phyloP scores from a whole-genome alignment of 257 asterid species.

The Scutellaria galericulata region DNA sequence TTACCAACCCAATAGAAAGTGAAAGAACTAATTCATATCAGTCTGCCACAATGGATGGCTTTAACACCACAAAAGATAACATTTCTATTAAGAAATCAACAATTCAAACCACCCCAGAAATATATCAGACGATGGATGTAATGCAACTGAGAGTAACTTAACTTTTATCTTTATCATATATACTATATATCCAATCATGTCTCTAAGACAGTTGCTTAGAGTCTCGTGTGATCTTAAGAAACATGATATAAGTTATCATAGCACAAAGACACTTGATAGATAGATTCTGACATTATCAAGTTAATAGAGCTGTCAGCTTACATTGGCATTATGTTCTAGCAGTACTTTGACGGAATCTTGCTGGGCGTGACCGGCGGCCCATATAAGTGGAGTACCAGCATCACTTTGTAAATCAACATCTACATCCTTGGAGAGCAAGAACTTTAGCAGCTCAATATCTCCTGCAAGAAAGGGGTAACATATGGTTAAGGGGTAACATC shows the following conservation, averaged over 20 bases:
- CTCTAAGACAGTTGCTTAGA: neutral
- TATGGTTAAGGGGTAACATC: constrained; percentile 25
- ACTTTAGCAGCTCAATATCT: constrained; percentile 64
- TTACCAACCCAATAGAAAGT: neutral
- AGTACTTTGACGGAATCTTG: constrained; percentile 77
- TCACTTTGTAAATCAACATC: constrained; percentile 84
- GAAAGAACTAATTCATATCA: neutral
- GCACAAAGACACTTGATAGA: neutral
- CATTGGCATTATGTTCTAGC: constrained; percentile 81
- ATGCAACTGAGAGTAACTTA: neutral
- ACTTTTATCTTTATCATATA: neutral
- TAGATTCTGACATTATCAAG: constrained; percentile 10
- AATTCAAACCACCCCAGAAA: constrained; percentile 4
- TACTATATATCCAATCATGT: neutral
- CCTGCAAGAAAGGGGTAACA: constrained; percentile 62
- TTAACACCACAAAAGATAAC: neutral
- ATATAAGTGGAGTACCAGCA: constrained; percentile 88
- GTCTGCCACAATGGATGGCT: neutral
- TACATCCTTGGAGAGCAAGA: constrained; percentile 66
- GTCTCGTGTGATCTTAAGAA: constrained; percentile 14
- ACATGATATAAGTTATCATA: neutral
- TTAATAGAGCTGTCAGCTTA: constrained; percentile 40
- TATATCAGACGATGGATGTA: constrained; percentile 1
- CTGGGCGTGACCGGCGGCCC: constrained; percentile 98
- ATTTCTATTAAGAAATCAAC: neutral